Evolutionary conservation across 768 basidiomycete genomes (phyloP).

Genomic region (Suillus occidentalis): DNA sequence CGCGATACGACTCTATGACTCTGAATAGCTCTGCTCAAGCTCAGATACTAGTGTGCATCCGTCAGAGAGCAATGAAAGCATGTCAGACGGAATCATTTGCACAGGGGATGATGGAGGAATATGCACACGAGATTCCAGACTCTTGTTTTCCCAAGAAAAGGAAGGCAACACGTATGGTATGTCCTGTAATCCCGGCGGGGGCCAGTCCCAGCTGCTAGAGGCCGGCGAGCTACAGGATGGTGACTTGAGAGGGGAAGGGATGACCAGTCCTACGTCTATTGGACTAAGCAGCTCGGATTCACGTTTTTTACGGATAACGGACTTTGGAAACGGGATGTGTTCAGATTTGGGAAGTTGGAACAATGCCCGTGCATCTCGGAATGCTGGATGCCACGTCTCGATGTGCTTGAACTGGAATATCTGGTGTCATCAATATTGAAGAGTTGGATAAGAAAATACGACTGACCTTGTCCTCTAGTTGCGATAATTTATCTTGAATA

Average conservation of each 20-base stretch:
- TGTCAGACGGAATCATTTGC: neutral
- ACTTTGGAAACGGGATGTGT: neutral
- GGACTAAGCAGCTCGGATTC: neutral
- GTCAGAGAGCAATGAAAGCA: neutral
- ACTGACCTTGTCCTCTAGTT: neutral
- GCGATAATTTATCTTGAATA: neutral
- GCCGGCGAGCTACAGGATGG: neutral
- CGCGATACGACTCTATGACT: neutral
- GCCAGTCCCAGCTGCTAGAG: neutral
- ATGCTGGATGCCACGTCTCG: neutral
- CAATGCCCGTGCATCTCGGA: neutral
- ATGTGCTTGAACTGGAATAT: neutral
- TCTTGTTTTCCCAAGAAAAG: neutral
- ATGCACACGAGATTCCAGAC: neutral
- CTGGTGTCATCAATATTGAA: neutral
- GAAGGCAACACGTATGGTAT: neutral
- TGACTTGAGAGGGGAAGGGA: neutral
- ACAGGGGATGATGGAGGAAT: neutral
- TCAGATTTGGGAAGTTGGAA: neutral
- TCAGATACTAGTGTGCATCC: neutral
- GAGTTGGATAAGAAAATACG: neutral
- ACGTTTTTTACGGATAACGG: neutral
- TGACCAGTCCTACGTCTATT: neutral
- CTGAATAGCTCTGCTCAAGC: neutral
- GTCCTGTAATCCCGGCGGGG: neutral